These are phyloP conservation scores for Phytophthora sp. DNA, from an alignment of 352 stramenopile genomes.

Conservation along the genomic window DNA sequence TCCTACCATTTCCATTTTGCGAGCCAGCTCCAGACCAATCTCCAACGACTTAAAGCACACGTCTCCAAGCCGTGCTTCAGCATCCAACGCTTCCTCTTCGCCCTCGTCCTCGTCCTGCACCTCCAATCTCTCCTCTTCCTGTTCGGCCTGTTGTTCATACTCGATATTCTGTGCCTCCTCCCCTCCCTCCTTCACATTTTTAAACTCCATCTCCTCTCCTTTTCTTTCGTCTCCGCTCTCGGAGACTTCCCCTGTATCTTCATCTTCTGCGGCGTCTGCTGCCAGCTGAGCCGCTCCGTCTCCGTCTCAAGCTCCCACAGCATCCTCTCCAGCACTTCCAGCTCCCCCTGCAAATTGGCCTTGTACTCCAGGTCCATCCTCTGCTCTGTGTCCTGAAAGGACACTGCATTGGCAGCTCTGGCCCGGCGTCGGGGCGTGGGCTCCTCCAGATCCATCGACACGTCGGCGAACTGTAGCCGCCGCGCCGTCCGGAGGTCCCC, in stretches of 20 bases:
- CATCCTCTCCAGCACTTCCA: constrained; percentile 50
- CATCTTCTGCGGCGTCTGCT: constrained; percentile 21
- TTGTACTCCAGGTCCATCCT: constrained; percentile 22
- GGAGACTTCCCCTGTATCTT: constrained; percentile 15
- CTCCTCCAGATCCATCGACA: constrained; percentile 29
- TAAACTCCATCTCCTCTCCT: constrained; percentile 4
- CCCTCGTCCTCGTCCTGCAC: constrained; percentile 16
- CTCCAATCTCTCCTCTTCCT: not conserved
- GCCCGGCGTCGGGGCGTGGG: constrained; percentile 2
- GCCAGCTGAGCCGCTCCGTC: constrained; percentile 28
- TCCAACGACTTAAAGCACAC: constrained; percentile 49
- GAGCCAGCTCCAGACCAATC: constrained; percentile 35
- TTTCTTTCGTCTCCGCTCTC: constrained; percentile 7
- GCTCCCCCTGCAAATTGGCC: constrained; percentile 38
- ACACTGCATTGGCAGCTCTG: constrained; percentile 19
- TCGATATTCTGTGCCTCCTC: not conserved
- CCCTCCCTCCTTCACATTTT: not conserved
- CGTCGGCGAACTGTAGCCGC: constrained; percentile 27
- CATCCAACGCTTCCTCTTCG: constrained; percentile 1
- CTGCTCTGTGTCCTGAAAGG: constrained; percentile 36
- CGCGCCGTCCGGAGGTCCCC: constrained; percentile 24
- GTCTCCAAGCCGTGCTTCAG: constrained; percentile 27
- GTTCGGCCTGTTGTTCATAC: not conserved
- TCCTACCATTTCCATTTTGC: constrained; percentile 40
- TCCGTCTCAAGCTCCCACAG: constrained; percentile 44